Base-by-base conservation (phyloP, 2,329 filamentous ascomycete species). In the Nemania sp. region DNA sequence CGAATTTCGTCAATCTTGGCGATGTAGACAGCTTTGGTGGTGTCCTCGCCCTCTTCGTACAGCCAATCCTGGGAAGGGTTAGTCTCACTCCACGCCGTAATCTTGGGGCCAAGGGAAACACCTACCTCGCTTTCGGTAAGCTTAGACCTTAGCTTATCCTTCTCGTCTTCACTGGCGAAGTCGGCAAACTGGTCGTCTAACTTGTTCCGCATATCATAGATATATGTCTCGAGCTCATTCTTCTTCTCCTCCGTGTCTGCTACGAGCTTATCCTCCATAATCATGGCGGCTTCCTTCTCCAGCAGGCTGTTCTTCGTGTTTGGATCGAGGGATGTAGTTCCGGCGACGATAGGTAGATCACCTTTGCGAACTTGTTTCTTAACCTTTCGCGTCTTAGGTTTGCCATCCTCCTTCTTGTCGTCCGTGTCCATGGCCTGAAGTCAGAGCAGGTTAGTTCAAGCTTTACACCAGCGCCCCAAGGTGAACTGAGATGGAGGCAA, bases 301-400 rank as follows among this genome's bases (percentile, higher is more conserved):
- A 83, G 78, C 67, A 88, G 81, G n/a, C 81, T 73, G 63, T 87
- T 80, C 83, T 90, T 94, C 73, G 81, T 75, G 15, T 82, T 70
- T 51, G 85, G 77, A 64, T 97, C 92, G 59, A 97, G 83, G 39
- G 92, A 90, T 50, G 90, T 86, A 48, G 92, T 97, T 67, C 89
- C 93, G 63, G 90, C 85, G 60, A 90, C 87, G 68, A 99, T 89
- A 64, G 93, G 91, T 57, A 99, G 84, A 68, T 98, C 94, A 67
- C 95, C 95, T 84, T 97, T 98, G 78, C 94, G 91, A 67, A 97
- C 90, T 81, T 98, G 94, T 87, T 98, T 99, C 90, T 97, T 98
- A 70, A 99, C 91, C 83, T 97, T 98, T 75, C 94, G 90, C 55
- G 87, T 97, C 89, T 92, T 92, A 63, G 87, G 79, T 71, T 83